A percentile compares a stretch with the other conserved stretches of the same genome.
phyloP scores from a whole-genome alignment of 495 filamentous ascomycete species.

The Penicillium canariense region DNA sequence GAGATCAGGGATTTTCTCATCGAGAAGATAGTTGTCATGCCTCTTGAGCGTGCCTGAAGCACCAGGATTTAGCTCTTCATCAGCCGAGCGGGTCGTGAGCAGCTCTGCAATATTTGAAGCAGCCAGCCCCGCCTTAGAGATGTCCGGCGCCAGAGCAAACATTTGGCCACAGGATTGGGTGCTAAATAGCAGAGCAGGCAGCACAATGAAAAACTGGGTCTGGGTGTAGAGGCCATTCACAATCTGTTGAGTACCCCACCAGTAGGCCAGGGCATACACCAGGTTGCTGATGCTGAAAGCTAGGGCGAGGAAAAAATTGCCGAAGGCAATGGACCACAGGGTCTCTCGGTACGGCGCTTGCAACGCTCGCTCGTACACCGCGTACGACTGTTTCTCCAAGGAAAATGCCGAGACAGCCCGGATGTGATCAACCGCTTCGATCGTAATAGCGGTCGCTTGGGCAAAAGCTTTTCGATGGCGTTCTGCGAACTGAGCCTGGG shows the following conservation, averaged over 20 bases:
- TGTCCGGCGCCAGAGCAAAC: constrained; percentile 61
- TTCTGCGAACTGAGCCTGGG: constrained; percentile 54
- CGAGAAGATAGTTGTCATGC: constrained; percentile 11
- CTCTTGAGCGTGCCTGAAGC: constrained; percentile 11
- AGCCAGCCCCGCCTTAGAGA: constrained; percentile 51
- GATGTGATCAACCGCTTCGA: constrained; percentile 51
- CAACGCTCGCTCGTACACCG: constrained; percentile 34
- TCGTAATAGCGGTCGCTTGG: constrained; percentile 47
- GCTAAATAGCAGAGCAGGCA: constrained; percentile 55
- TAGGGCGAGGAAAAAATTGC: constrained; percentile 38
- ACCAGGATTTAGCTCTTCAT: constrained; percentile 25
- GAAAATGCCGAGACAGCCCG: constrained; percentile 51
- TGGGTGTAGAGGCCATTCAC: constrained; percentile 53
- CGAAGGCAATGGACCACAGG: constrained; percentile 39
- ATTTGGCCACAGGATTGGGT: constrained; percentile 65
- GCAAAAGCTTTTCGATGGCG: constrained; percentile 55
- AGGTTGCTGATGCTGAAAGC: constrained; percentile 47
- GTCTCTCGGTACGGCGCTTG: constrained; percentile 46
- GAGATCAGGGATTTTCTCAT: constrained; percentile 26
- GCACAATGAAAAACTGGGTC: constrained; percentile 64
- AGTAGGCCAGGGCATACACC: constrained; percentile 65
- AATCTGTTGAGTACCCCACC: constrained; percentile 62
- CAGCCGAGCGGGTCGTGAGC: constrained; percentile 31
- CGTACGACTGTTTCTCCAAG: constrained; percentile 41
- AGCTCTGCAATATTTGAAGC: constrained; percentile 35